phyloP scores from a whole-genome alignment of 345 rosid species.

The Salix dunnii region DNA sequence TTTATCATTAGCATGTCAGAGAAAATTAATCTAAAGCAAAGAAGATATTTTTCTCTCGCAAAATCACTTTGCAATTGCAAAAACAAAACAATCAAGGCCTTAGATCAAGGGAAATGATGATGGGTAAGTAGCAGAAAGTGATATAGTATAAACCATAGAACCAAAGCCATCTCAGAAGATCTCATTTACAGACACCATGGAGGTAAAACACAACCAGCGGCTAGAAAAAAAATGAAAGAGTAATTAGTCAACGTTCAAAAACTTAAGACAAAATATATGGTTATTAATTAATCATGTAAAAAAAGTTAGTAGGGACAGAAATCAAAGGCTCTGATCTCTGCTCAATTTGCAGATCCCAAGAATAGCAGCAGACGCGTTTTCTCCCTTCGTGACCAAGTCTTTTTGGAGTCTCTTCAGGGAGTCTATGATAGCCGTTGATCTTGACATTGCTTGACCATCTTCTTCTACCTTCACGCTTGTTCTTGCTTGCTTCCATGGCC shows the following conservation, averaged over 20 bases:
- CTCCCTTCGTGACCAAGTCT: conserved; percentile 17
- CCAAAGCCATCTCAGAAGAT: neutral
- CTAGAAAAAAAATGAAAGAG: neutral
- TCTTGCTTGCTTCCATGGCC: conserved; percentile 42
- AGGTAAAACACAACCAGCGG: neutral
- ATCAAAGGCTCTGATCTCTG: conserved; percentile 33
- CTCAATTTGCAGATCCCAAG: conserved; percentile 32
- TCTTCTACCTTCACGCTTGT: conserved; percentile 9
- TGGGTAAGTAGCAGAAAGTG: neutral
- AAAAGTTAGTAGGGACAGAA: conserved; percentile 3
- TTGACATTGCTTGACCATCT: conserved; percentile 25
- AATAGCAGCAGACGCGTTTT: conserved; percentile 32
- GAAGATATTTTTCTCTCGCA: no score
- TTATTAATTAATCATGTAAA: conserved; percentile 4
- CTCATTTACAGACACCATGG: neutral
- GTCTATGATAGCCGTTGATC: conserved; percentile 35
- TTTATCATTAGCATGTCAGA: no score
- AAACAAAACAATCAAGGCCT: no score
- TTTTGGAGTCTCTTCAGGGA: conserved; percentile 34
- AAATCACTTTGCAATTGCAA: no score
- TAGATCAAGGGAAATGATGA: neutral
- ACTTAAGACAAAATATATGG: neutral
- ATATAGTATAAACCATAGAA: neutral
- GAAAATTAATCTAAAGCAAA: no score
- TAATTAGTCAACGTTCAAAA: neutral